A percentile compares a stretch with the other conserved stretches of the same genome.
Evolutionary conservation across 129 eudicot species (phyloP).

Genomic region (Scalesia atractyloides): DNA sequence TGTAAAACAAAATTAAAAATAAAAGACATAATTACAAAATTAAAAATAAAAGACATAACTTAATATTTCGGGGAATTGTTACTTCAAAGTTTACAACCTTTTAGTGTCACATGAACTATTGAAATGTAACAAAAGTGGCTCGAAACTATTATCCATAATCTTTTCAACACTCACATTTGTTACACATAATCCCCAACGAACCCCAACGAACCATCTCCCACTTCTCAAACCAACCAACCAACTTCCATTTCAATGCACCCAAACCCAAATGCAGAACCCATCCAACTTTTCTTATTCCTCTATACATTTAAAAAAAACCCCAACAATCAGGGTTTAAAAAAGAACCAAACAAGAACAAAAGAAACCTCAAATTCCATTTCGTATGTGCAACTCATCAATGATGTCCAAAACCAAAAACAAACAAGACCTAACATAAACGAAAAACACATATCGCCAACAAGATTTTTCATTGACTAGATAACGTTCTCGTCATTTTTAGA

Average conservation of each 20-base stretch:
- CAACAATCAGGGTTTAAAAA: not conserved
- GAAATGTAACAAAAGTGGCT: not conserved
- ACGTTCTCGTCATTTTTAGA: conserved; percentile 30
- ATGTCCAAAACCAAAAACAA: conserved; percentile 15
- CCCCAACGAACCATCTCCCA: not conserved
- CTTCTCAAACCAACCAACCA: not conserved
- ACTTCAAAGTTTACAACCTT: too few relatives aligned
- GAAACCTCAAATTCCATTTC: conserved; percentile 26
- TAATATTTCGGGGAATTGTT: too few relatives aligned
- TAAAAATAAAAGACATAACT: too few relatives aligned
- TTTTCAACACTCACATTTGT: not conserved
- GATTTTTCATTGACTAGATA: conserved; percentile 16
- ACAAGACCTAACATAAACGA: conserved; percentile 20
- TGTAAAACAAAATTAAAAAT: too few relatives aligned
- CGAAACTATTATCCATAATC: not conserved
- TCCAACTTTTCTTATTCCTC: not conserved
- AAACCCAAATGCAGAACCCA: conserved; percentile 10
- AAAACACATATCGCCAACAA: conserved; percentile 5
- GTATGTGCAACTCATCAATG: conserved; percentile 28
- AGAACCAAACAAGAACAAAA: conserved; percentile 8
- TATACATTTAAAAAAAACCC: conserved; percentile 8
- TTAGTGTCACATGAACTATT: not conserved
- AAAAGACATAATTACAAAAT: too few relatives aligned
- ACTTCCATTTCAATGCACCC: not conserved
- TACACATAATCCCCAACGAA: too few relatives aligned